These are phyloP conservation scores for Coniferiporia weirii DNA, from an alignment of 1,284 basidiomycete species.

Conservation along the genomic window DNA sequence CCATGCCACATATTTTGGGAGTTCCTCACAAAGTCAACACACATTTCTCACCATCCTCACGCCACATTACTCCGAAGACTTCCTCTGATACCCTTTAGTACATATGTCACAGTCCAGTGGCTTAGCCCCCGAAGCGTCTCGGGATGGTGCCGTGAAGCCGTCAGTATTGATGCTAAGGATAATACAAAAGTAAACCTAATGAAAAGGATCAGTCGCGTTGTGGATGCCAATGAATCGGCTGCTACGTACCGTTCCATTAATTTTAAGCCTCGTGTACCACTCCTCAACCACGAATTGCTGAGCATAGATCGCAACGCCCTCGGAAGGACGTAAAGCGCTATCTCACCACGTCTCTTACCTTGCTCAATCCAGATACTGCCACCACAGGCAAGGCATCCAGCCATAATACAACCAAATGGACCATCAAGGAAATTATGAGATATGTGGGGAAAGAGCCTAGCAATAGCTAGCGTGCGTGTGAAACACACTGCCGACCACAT, in stretches of 20 bases:
- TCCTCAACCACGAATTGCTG: slow-evolving; percentile 46
- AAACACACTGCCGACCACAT: slow-evolving; percentile 67
- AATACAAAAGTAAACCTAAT: slow-evolving; percentile 46
- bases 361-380: slow-evolving; percentile 73
- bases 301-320: slow-evolving; percentile 58
- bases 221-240: slow-evolving; percentile 9
- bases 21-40: background rate
- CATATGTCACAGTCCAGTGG: slow-evolving; percentile 60
- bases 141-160: slow-evolving; percentile 54
- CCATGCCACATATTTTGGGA: background rate
- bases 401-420: slow-evolving; percentile 58
- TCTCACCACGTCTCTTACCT: slow-evolving; percentile 63
- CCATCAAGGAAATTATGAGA: slow-evolving; percentile 76
- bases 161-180: slow-evolving; percentile 61
- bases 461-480: slow-evolving; percentile 57
- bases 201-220: slow-evolving; percentile 23
- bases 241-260: slow-evolving; percentile 48
- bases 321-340: slow-evolving; percentile 72
- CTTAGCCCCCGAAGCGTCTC: slow-evolving; percentile 65
- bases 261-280: slow-evolving; percentile 34
- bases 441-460: slow-evolving; percentile 55
- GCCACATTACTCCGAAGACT: background rate
- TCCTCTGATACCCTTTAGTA: slow-evolving; percentile 48
- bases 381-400: slow-evolving; percentile 67
- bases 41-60: background rate